Percentiles rank a stretch among this genome's conserved stretches.
These are phyloP conservation scores for Somion occarium DNA, from an alignment of 1,284 basidiomycete species.

Conservation along the genomic window DNA sequence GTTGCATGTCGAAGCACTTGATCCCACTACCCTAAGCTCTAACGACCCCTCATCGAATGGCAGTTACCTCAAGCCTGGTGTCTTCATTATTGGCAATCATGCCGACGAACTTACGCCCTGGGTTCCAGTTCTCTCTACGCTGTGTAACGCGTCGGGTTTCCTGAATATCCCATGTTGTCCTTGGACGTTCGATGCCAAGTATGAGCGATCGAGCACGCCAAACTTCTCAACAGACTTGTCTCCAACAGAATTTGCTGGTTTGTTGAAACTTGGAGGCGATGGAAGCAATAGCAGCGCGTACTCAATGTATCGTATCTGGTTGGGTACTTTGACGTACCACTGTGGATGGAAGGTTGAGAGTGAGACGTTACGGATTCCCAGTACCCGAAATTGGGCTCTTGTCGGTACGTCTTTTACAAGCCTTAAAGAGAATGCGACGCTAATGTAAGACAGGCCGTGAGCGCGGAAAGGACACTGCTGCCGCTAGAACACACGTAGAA, in stretches of 20 bases:
- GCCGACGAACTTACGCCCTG: conserved; percentile 95
- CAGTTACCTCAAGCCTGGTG: conserved; percentile 34
- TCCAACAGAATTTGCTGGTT: conserved; percentile 36
- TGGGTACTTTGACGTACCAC: conserved; percentile 61
- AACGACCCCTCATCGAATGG: conserved; percentile 9
- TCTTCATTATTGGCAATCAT: conserved; percentile 92
- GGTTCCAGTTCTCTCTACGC: conserved; percentile 71
- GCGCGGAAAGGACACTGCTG: conserved; percentile 5
- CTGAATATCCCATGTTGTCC: conserved; percentile 92
- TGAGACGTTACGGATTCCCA: conserved; percentile 86
- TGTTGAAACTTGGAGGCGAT: conserved; percentile 55
- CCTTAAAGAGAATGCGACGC: too few relatives aligned
- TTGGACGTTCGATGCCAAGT: conserved; percentile 69
- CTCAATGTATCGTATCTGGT: conserved; percentile 79
- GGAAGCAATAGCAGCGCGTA: conserved; percentile 61
- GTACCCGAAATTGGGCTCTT: conserved; percentile 90
- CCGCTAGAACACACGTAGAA: conserved; percentile 28
- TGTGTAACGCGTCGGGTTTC: conserved; percentile 63
- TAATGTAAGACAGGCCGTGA: background rate
- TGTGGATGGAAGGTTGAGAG: conserved; percentile 87
- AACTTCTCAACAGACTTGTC: conserved; percentile 30
- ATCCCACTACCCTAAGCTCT: conserved; percentile 40
- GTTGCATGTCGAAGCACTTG: conserved; percentile 62
- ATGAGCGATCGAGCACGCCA: conserved; percentile 40
- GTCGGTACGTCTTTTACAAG: conserved; percentile 51